Percentiles rank a stretch among this genome's conserved stretches.
Evolutionary conservation across 768 basidiomycete species (phyloP).

Genomic region (Tulasnella sp.): DNA sequence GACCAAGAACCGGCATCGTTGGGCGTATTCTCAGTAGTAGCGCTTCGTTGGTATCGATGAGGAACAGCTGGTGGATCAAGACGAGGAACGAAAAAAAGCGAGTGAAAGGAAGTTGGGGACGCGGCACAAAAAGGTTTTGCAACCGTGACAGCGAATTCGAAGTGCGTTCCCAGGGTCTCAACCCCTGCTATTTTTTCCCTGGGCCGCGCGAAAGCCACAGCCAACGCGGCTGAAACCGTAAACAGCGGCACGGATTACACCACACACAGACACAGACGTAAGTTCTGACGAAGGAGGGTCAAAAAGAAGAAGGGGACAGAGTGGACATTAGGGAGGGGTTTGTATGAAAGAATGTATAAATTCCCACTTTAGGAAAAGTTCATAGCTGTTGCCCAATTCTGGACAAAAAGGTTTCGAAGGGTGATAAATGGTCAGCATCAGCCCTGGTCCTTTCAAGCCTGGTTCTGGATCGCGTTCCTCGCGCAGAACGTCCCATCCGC

Average conservation of each 20-base stretch:
- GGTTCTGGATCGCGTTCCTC: background rate
- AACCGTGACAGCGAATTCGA: background rate
- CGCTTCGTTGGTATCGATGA: no score
- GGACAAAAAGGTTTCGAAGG: background rate
- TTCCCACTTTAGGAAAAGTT: background rate
- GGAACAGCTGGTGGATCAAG: background rate
- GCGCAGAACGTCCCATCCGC: background rate
- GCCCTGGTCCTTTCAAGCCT: background rate
- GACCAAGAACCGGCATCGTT: background rate
- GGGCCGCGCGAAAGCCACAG: background rate
- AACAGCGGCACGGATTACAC: background rate
- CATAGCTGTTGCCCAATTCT: background rate
- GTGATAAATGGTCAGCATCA: background rate
- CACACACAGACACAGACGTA: background rate
- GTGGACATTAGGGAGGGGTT: background rate
- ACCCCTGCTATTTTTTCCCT: background rate
- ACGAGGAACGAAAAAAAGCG: background rate
- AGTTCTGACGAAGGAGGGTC: background rate
- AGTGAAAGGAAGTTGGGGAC: background rate
- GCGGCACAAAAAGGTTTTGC: background rate
- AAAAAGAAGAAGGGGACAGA: background rate
- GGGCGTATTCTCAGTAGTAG: background rate
- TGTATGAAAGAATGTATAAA: background rate
- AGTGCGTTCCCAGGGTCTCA: background rate
- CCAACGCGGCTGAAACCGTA: background rate